phyloP scores from a whole-genome alignment of 2,329 filamentous ascomycete species.

The Aspergillus novofumigatus region DNA sequence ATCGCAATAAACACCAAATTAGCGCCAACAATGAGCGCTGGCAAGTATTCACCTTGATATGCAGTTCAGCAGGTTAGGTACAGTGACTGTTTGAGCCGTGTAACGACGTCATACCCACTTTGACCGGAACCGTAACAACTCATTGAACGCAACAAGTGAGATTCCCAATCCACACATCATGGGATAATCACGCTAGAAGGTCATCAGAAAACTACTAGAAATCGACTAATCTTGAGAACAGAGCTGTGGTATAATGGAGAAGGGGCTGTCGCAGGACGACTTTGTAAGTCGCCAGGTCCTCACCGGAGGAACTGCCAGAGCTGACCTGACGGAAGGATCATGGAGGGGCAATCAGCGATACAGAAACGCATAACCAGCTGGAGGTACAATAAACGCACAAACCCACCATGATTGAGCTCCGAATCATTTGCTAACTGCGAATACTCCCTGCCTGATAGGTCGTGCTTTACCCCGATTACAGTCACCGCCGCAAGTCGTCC shows the following conservation, averaged over 20 bases:
- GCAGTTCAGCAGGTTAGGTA: background rate
- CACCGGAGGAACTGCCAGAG: conserved; percentile 1
- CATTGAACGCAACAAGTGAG: background rate
- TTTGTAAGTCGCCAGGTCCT: conserved; percentile 17
- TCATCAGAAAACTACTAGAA: background rate
- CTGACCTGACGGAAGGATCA: conserved; percentile 19
- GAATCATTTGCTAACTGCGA: background rate
- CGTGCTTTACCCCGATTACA: conserved; percentile 50
- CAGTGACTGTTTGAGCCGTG: background rate
- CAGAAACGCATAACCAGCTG: conserved; percentile 31
- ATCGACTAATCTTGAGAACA: background rate
- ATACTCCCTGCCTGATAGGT: conserved; percentile 42
- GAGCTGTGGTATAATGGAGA: conserved; percentile 1
- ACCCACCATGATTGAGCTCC: background rate
- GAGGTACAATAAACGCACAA: conserved; percentile 25
- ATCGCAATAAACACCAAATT: background rate
- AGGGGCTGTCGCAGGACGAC: conserved; percentile 4
- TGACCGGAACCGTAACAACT: conserved; percentile 9
- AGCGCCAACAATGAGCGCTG: background rate
- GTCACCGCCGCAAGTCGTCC: conserved; percentile 58
- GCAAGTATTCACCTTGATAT: background rate
- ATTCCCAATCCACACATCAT: background rate
- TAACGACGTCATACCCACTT: conserved; percentile 27
- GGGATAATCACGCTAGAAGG: background rate
- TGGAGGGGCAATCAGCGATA: conserved; percentile 31